Evolutionary conservation across 2,329 filamentous ascomycete genomes (phyloP).

Genomic region (Aureobasidium sp.): DNA sequence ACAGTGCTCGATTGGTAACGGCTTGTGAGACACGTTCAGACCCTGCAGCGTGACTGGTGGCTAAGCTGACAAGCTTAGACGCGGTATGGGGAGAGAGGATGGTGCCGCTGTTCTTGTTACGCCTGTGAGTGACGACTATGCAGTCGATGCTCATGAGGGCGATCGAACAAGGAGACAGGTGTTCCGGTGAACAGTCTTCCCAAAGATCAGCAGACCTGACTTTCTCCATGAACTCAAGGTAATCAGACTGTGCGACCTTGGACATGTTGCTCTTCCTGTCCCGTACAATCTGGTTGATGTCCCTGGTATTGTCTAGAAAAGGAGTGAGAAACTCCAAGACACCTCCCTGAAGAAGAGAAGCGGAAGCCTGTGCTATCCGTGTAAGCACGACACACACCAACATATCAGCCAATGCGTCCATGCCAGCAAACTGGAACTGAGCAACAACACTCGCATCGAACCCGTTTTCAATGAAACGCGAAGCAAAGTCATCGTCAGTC

Average conservation of each 20-base stretch:
- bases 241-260: conserved; percentile 49
- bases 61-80: conserved; percentile 37
- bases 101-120: conserved; percentile 30
- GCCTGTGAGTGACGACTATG: conserved; percentile 13
- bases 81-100: neutral
- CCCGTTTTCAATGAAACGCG: conserved; percentile 65
- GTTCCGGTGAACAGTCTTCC: conserved; percentile 43
- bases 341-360: conserved; percentile 36
- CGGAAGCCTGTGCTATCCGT: conserved; percentile 50
- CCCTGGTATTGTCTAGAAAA: conserved; percentile 45
- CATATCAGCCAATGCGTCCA: conserved; percentile 46
- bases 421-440: conserved; percentile 39
- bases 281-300: conserved; percentile 53
- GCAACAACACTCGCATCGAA: conserved; percentile 61
- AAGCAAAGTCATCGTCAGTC: conserved; percentile 52
- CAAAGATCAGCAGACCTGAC: conserved; percentile 45
- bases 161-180: conserved; percentile 54
- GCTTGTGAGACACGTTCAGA: neutral
- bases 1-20: neutral
- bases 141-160: conserved; percentile 46
- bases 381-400: conserved; percentile 54
- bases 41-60: conserved; percentile 1
- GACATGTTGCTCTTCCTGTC: conserved; percentile 63
- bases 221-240: conserved; percentile 47
- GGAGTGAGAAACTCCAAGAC: conserved; percentile 38